Conservation (phyloP, 2,329 filamentous ascomycete genomes). For the Macrophomina phaseolina region DNA sequence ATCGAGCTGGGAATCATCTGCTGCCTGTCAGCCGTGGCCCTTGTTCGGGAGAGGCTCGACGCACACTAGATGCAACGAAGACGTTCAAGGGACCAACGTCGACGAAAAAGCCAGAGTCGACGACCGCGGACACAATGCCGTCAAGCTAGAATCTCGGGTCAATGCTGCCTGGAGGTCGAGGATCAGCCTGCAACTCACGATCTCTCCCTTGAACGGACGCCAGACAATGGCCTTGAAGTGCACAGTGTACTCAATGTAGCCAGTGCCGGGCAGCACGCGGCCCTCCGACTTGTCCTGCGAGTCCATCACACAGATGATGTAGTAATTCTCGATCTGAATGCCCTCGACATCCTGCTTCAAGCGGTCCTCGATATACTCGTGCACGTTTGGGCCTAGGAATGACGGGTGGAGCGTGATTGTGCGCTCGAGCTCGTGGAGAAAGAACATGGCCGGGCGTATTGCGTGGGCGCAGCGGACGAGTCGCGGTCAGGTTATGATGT, state of each 20-base stretch:
- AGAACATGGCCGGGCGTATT: slow-evolving; percentile 75
- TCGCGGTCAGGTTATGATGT: neutral
- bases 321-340: slow-evolving; percentile 93
- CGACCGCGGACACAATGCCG: slow-evolving; percentile 89
- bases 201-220: slow-evolving; percentile 97
- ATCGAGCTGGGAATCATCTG: slow-evolving; percentile 91
- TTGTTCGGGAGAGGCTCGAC: slow-evolving; percentile 38
- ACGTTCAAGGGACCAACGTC: slow-evolving; percentile 78
- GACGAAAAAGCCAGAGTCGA: slow-evolving; percentile 89
- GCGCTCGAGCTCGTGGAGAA: slow-evolving; percentile 95
- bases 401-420: slow-evolving; percentile 94
- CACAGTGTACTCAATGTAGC: slow-evolving; percentile 92
- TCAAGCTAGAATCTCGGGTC: slow-evolving; percentile 70
- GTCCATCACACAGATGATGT: slow-evolving; percentile 97
- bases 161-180: slow-evolving; percentile 33
- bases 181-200: slow-evolving; percentile 64
- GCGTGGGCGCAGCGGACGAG: slow-evolving; percentile 14
- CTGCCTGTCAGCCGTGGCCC: neutral
- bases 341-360: slow-evolving; percentile 94
- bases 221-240: slow-evolving; percentile 95
- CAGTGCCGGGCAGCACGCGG: slow-evolving; percentile 87
- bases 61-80: slow-evolving; percentile 83
- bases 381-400: slow-evolving; percentile 93
- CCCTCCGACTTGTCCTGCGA: slow-evolving; percentile 94
- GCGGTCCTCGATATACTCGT: slow-evolving; percentile 86